A percentile compares a stretch with the other conserved stretches of the same genome.
Evolutionary conservation across 2,329 filamentous ascomycete species (phyloP).

Genomic region (Alternaria triticina): DNA sequence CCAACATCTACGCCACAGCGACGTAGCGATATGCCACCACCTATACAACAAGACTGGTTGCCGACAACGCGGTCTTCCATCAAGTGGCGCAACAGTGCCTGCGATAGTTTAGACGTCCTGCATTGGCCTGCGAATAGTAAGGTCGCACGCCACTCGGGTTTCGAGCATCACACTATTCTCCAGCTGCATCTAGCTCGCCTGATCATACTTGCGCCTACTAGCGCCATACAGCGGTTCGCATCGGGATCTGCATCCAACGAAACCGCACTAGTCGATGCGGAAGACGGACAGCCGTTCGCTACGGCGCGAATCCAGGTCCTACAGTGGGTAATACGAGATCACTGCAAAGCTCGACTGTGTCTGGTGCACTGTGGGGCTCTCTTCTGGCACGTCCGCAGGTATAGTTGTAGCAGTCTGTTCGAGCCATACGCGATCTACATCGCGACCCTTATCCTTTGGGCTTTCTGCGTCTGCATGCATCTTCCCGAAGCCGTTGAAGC

Average conservation of each 20-base stretch:
- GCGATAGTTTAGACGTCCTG: conserved; percentile 61
- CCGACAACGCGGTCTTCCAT: conserved; percentile 56
- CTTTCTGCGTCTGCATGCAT: conserved; percentile 46
- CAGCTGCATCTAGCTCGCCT: conserved; percentile 63
- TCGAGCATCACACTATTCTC: conserved; percentile 62
- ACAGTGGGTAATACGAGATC: conserved; percentile 59
- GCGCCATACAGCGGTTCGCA: conserved; percentile 54
- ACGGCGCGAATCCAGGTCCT: conserved; percentile 43
- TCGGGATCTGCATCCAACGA: conserved; percentile 20
- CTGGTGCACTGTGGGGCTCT: conserved; percentile 61
- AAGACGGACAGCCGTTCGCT: neutral
- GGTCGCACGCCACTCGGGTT: conserved; percentile 56
- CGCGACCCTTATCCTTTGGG: conserved; percentile 57
- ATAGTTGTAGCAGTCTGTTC: conserved; percentile 55
- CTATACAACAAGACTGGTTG: conserved; percentile 48
- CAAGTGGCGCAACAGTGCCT: conserved; percentile 56
- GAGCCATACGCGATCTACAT: conserved; percentile 56
- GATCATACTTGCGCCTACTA: conserved; percentile 58
- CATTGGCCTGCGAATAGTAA: conserved; percentile 65
- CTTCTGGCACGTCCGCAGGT: conserved; percentile 61
- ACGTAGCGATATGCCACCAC: conserved; percentile 5
- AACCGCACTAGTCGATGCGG: conserved; percentile 8
- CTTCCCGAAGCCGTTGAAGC: conserved; percentile 12
- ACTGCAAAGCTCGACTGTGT: conserved; percentile 64
- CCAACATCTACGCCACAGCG: conserved; percentile 29